phyloP scores from a whole-genome alignment of 2,329 filamentous ascomycete species.

The Sporothrix schenckii region DNA sequence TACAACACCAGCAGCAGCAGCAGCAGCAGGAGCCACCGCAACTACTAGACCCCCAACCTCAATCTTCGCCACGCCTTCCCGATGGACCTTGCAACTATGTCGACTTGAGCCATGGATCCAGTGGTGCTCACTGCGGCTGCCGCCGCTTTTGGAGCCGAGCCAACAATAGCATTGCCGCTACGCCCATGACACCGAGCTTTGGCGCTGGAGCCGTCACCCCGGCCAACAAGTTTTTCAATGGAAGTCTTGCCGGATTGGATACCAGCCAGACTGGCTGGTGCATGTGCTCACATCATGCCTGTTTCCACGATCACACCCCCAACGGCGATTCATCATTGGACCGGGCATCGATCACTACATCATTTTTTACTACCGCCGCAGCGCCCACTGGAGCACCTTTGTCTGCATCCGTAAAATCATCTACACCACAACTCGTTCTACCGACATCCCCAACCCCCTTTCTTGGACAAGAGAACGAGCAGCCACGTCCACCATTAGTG shows the following conservation, averaged over 20 bases:
- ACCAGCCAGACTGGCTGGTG: conserved; percentile 52
- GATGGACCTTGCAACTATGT: conserved; percentile 61
- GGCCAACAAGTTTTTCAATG: conserved; percentile 39
- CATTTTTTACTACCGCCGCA: conserved; percentile 7
- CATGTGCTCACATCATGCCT: conserved; percentile 66
- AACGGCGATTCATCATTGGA: conserved; percentile 38
- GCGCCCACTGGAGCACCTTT: not conserved
- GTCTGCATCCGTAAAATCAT: not conserved
- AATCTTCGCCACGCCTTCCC: conserved; percentile 47
- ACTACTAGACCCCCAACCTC: conserved; percentile 1
- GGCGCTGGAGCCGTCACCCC: not conserved
- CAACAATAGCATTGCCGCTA: conserved; percentile 37
- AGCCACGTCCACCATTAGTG: conserved; percentile 51
- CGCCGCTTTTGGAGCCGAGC: conserved; percentile 62
- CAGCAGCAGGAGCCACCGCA: not conserved
- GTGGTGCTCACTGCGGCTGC: conserved; percentile 60
- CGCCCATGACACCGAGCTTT: conserved; percentile 25
- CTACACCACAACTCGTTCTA: conserved; percentile 36
- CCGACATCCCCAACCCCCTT: conserved; percentile 40
- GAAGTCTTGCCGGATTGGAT: conserved; percentile 21
- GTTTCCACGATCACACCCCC: conserved; percentile 58
- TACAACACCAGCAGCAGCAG: conserved; percentile 11
- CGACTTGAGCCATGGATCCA: conserved; percentile 56
- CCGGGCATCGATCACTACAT: conserved; percentile 32
- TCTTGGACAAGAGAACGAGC: conserved; percentile 56